These are phyloP conservation scores for Linnemannia zychae DNA, from an alignment of 192 early-diverging fungal genomes.

Conservation along the genomic window DNA sequence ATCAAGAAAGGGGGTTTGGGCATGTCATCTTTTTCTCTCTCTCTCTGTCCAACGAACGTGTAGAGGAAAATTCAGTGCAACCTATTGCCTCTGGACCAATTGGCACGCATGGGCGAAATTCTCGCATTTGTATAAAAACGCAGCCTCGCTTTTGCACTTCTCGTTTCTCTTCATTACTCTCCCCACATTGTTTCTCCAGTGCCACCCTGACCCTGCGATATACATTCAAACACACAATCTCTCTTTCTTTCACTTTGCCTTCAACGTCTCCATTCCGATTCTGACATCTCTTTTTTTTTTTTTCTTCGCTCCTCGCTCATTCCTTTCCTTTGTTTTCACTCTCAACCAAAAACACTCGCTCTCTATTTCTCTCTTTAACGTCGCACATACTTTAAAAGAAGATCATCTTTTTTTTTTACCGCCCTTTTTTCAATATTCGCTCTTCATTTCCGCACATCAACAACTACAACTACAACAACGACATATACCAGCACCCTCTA, in stretches of 20 bases:
- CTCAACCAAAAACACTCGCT: background rate
- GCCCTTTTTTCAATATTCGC: background rate
- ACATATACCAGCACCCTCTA: background rate
- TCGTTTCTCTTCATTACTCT: background rate
- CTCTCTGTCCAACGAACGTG: too few species aligned
- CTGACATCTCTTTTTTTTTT: background rate
- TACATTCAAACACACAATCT: background rate
- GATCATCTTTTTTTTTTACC: background rate
- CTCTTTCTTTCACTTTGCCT: background rate
- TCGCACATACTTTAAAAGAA: background rate
- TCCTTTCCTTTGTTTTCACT: background rate
- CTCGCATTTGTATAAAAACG: background rate
- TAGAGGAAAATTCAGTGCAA: background rate
- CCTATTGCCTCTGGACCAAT: background rate
- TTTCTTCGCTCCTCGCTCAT: background rate
- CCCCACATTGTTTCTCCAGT: background rate
- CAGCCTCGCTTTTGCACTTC: background rate
- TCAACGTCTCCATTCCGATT: constrained; percentile 5
- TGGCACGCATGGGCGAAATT: background rate
- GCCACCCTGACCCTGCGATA: background rate
- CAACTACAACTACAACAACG: background rate
- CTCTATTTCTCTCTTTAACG: background rate
- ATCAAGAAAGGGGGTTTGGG: too few species aligned
- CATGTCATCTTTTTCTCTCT: too few species aligned
- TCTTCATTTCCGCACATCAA: background rate